Percentiles rank a stretch among this genome's conserved stretches.
Evolutionary conservation across 225 moss, liverwort and hornwort species (phyloP).

Genomic region (Pleurozium schreberi): DNA sequence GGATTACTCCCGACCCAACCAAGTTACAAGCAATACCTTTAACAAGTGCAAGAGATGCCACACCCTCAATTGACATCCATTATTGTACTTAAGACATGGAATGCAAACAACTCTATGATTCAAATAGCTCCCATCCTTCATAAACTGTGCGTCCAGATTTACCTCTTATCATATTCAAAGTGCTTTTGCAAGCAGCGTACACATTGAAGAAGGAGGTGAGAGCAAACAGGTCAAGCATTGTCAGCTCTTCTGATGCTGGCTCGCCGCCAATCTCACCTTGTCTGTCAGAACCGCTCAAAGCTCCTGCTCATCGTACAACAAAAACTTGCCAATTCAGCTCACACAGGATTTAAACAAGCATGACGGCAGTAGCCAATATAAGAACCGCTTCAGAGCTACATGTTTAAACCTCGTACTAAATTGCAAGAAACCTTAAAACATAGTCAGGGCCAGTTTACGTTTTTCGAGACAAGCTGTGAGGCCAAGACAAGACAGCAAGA

Average conservation of each 20-base stretch:
- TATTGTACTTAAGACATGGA: neutral
- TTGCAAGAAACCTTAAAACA: neutral
- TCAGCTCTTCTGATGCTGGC: slow-evolving; percentile 31
- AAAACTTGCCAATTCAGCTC: neutral
- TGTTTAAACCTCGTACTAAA: neutral
- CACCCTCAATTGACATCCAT: neutral
- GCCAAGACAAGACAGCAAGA: neutral
- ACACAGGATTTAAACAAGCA: neutral
- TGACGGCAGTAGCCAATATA: neutral
- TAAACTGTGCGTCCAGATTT: slow-evolving; percentile 38
- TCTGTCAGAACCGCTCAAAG: neutral
- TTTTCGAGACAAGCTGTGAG: neutral
- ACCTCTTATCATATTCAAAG: slow-evolving; percentile 31
- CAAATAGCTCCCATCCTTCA: slow-evolving; percentile 50
- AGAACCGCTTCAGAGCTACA: neutral
- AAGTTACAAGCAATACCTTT: neutral
- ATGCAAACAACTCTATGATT: neutral
- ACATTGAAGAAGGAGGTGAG: slow-evolving; percentile 51
- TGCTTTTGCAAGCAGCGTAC: slow-evolving; percentile 44
- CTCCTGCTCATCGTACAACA: neutral
- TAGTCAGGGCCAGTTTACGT: neutral
- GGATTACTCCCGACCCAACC: neutral
- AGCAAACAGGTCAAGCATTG: slow-evolving; percentile 21
- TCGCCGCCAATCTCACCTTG: neutral
- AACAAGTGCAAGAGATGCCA: neutral